These are phyloP conservation scores for Plectosphaerella cucumerina DNA, from an alignment of 2,329 filamentous ascomycete species.

Conservation along the genomic window DNA sequence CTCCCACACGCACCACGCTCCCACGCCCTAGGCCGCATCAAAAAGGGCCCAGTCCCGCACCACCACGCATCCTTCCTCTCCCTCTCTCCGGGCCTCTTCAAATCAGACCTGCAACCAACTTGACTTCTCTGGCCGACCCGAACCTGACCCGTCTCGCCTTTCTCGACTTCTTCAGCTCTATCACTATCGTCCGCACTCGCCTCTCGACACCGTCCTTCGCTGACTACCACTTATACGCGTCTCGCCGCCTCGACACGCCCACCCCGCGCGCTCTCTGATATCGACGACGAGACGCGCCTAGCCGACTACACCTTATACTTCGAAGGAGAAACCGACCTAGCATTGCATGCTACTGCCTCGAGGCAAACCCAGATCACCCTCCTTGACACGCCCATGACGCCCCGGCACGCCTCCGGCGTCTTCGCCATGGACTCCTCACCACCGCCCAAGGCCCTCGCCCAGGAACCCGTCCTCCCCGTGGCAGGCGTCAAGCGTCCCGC, in stretches of 20 bases:
- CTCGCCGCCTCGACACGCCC: not conserved
- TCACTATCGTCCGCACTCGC: too few species aligned
- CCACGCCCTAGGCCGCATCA: slow-evolving; percentile 9
- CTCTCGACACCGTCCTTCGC: not conserved
- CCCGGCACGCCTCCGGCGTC: slow-evolving; percentile 9
- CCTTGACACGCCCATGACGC: not conserved
- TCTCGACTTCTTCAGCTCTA: not conserved
- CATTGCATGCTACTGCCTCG: not conserved
- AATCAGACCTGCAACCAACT: slow-evolving; percentile 17
- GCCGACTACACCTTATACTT: not conserved
- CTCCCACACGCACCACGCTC: slow-evolving; percentile 5
- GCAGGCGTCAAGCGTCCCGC: slow-evolving; percentile 57
- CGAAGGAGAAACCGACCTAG: not conserved
- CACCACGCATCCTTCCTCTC: slow-evolving; percentile 7
- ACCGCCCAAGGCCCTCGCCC: slow-evolving; percentile 17
- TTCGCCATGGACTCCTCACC: slow-evolving; percentile 38
- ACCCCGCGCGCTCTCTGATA: slow-evolving; percentile 4
- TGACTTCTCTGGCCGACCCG: slow-evolving; percentile 1
- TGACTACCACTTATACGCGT: not conserved
- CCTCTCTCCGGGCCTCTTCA: slow-evolving; percentile 15
- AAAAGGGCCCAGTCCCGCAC: slow-evolving; percentile 21
- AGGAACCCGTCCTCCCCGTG: slow-evolving; percentile 29
- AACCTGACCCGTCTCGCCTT: slow-evolving; percentile 5
- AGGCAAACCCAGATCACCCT: not conserved
- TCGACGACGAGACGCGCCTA: slow-evolving; percentile 1